Conservation (phyloP, 2,329 filamentous ascomycete species). For the Emmonsiellopsis sp. region DNA sequence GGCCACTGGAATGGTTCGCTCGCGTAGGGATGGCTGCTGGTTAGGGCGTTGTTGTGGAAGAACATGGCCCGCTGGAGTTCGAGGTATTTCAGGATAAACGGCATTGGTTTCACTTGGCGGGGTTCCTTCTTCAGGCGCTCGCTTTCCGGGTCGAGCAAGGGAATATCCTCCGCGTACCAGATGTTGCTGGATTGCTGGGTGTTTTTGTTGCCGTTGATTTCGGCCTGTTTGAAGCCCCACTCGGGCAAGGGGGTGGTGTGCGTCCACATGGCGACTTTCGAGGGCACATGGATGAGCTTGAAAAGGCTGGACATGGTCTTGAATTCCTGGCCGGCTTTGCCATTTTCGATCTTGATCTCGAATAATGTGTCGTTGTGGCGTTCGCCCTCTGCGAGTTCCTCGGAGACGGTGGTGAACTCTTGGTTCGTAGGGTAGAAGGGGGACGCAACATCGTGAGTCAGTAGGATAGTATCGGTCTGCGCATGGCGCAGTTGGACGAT, state of each 20-base stretch:
- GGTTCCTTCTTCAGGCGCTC: constrained; percentile 65
- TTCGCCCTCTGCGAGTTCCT: constrained; percentile 61
- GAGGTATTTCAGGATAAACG: constrained; percentile 90
- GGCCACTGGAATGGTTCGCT: constrained; percentile 96
- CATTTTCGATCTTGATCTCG: constrained; percentile 80
- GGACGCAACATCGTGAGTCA: constrained; percentile 95
- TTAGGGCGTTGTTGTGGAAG: constrained; percentile 97
- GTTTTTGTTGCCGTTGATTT: constrained; percentile 99
- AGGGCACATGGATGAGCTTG: constrained; percentile 88
- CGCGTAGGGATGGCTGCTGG: constrained; percentile 91
- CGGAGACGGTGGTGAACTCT: constrained; percentile 78
- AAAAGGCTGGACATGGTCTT: constrained; percentile 87
- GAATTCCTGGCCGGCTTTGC: constrained; percentile 72
- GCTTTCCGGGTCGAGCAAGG: constrained; percentile 63
- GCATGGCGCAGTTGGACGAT: constrained; percentile 78
- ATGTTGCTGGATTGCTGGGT: constrained; percentile 79
- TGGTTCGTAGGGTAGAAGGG: constrained; percentile 96
- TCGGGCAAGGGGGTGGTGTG: constrained; percentile 91
- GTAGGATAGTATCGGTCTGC: constrained; percentile 72
- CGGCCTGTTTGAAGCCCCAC: constrained; percentile 93
- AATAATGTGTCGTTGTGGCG: constrained; percentile 87
- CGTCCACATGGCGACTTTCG: constrained; percentile 98
- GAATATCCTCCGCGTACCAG: constrained; percentile 87
- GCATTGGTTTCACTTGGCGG: constrained; percentile 69
- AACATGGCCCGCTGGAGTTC: constrained; percentile 98